Evolutionary conservation across 1,284 basidiomycete genomes (phyloP), one percentile per base, ranked within the genome.

Genomic region (Ceratobasidium sp.): DNA sequence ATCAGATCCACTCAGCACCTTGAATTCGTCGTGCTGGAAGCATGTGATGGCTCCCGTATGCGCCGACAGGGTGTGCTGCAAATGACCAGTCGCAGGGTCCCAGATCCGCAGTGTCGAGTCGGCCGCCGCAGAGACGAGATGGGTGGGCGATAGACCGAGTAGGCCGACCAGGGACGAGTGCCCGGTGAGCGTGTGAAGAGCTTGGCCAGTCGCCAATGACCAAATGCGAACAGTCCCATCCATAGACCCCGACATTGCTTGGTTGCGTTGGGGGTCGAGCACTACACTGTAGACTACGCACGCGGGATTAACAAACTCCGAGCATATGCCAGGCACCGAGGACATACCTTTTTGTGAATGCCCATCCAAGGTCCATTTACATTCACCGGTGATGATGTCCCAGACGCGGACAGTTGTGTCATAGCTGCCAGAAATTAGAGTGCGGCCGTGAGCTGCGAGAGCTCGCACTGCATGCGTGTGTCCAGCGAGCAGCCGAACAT

Each of bases 1-100:
- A 77, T 97, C 96, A 10, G 91, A 93, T 6, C 96, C 96, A 76
- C 91, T 93, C 52, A 98, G 85, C 61, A 98, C 93, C 80, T 97
- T 97, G 84, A 93, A 93, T 79, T 97, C 96, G 79, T 97, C 96
- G 78, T 97, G 96, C 81, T 96, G 93, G 87, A 97, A 97, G 81
- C 96, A 98, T 6, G 96, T 97, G 77, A 98, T 97, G 12, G 96
- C 95, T 26, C 94, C 95, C 2, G 92, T 91, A 80, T 97, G 96
- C 0, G 92, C 93, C 0, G 91, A 89, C 48, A 97, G 86, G 0
- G 90, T 89, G 77, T 95, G 90, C 41, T 87, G 88, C 45, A 93
- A 85, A 75, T 90, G 88, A 70, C 93, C 93, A 0, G 87, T 89
- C 50, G 90, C 88, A 1, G 94, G 92, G 78, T 97, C 91, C 96